Percentiles rank a stretch among this genome's conserved stretches.
These are phyloP conservation scores for Fusarium sp. DNA, from an alignment of 2,329 filamentous ascomycete species.

Conservation along the genomic window DNA sequence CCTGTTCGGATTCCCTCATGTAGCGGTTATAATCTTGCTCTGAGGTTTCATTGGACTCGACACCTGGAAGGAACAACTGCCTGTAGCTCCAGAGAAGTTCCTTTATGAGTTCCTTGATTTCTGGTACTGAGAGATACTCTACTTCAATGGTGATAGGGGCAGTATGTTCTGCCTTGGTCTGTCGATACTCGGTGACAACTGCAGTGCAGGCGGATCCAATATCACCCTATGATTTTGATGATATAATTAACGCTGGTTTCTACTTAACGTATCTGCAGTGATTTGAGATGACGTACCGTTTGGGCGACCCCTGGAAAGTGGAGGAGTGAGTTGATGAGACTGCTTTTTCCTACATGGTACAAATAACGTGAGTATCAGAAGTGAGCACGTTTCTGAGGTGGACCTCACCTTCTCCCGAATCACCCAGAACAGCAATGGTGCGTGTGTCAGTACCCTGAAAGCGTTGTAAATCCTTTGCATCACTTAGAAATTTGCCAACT, in stretches of 20 bases:
- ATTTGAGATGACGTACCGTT: conserved; percentile 24
- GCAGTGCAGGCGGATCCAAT: conserved; percentile 52
- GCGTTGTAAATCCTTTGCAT: neutral
- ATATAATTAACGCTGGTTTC: no score
- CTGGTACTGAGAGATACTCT: conserved; percentile 48
- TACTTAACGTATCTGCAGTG: no score
- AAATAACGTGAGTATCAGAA: neutral
- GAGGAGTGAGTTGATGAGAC: conserved; percentile 53
- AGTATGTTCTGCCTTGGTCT: conserved; percentile 43
- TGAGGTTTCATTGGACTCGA: conserved; percentile 37
- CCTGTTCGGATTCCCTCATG: conserved; percentile 52
- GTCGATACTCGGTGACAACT: conserved; percentile 53
- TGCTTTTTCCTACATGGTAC: conserved; percentile 45
- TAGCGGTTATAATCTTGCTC: conserved; percentile 46
- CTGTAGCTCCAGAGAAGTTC: conserved; percentile 52
- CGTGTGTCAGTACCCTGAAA: conserved; percentile 26
- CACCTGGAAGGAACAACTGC: conserved; percentile 45
- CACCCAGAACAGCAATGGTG: conserved; percentile 26
- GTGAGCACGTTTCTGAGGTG: no score
- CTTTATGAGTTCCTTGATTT: conserved; percentile 47
- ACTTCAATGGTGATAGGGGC: conserved; percentile 50
- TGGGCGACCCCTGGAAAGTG: conserved; percentile 48
- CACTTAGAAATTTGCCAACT: conserved; percentile 4
- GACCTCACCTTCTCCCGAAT: conserved; percentile 23
- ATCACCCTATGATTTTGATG: conserved; percentile 48